Evolutionary conservation across 495 filamentous ascomycete genomes (phyloP).

Genomic region (Penicilliopsis zonata): DNA sequence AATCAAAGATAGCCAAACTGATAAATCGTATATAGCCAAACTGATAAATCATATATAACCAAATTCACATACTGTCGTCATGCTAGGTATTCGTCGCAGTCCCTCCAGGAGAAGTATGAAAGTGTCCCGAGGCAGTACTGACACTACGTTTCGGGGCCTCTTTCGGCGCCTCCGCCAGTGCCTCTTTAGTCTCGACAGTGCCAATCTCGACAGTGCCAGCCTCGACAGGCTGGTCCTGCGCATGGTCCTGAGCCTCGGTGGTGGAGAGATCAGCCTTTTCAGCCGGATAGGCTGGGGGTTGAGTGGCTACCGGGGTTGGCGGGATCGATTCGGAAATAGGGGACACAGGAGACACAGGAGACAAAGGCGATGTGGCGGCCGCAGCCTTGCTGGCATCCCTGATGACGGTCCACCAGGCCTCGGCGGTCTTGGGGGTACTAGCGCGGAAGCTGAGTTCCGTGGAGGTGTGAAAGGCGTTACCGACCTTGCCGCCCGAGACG

Average conservation of each 20-base stretch:
- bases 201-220: constrained; percentile 2
- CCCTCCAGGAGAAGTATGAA: constrained; percentile 16
- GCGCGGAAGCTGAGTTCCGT: constrained; percentile 64
- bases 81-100: no score
- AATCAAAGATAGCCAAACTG: no score
- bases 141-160: constrained; percentile 13
- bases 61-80: no score
- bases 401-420: constrained; percentile 74
- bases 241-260: neutral
- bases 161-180: no score
- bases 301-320: constrained; percentile 2
- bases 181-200: neutral
- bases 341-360: constrained; percentile 3
- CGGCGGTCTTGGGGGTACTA: constrained; percentile 57
- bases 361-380: constrained; percentile 1
- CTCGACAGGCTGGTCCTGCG: constrained; percentile 1
- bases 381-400: constrained; percentile 20
- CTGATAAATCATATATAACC: no score
- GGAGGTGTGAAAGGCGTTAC: constrained; percentile 45
- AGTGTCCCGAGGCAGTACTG: constrained; percentile 17
- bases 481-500: constrained; percentile 46
- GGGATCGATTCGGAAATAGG: constrained; percentile 2
- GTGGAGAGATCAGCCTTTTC: constrained; percentile 8
- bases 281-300: constrained; percentile 17
- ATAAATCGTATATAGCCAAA: no score